phyloP scores from a whole-genome alignment of 2,329 filamentous ascomycete genomes.

The Gremmenia infestans region DNA sequence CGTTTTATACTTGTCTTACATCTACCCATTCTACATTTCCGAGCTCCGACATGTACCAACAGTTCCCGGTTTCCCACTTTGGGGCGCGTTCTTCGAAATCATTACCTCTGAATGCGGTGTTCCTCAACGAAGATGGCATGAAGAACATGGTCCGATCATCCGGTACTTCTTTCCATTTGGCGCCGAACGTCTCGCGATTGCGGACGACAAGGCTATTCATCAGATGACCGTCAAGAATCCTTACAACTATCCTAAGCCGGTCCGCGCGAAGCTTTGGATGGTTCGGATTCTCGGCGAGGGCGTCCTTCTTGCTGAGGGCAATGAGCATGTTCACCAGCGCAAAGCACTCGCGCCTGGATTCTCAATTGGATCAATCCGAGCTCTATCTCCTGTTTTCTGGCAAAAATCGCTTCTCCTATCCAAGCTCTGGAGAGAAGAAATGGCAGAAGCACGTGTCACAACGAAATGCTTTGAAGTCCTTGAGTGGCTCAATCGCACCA shows the following conservation, averaged over 20 bases:
- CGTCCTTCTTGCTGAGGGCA: conserved; percentile 76
- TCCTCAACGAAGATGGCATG: conserved; percentile 39
- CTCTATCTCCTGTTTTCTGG: conserved; percentile 81
- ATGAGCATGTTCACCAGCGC: conserved; percentile 46
- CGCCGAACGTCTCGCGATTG: conserved; percentile 39
- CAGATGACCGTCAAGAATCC: conserved; percentile 46
- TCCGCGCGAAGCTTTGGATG: conserved; percentile 48
- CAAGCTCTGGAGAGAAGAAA: conserved; percentile 40
- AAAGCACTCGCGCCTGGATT: conserved; percentile 77
- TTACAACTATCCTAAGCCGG: conserved; percentile 65
- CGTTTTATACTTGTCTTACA: conserved; percentile 33
- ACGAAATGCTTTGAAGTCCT: conserved; percentile 28
- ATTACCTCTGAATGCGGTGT: conserved; percentile 39
- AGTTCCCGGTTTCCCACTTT: conserved; percentile 38
- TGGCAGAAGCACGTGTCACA: conserved; percentile 38
- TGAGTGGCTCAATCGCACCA: conserved; percentile 58
- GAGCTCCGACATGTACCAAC: conserved; percentile 40
- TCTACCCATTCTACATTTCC: conserved; percentile 40
- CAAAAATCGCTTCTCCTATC: conserved; percentile 55
- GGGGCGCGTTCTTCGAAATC: conserved; percentile 40
- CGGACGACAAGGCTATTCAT: conserved; percentile 40
- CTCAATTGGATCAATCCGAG: conserved; percentile 73
- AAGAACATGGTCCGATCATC: conserved; percentile 37
- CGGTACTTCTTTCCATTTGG: conserved; percentile 44
- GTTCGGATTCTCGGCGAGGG: conserved; percentile 63